phyloP scores from a whole-genome alignment of 768 basidiomycete species.

The Kwoniella mangroviensis region DNA sequence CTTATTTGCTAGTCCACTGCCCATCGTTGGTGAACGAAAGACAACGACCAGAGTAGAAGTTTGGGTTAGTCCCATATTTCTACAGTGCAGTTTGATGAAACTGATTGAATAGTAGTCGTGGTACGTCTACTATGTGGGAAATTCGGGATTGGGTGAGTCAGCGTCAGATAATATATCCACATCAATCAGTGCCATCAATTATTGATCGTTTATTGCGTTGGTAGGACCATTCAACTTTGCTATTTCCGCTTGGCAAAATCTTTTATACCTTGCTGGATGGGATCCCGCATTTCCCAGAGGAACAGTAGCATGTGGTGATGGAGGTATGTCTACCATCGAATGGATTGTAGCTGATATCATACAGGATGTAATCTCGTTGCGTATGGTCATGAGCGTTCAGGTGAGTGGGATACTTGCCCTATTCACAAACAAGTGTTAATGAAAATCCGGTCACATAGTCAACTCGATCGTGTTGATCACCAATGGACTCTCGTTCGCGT shows the following conservation, averaged over 20 bases:
- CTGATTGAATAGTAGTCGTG: constrained; percentile 35
- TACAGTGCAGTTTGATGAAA: neutral
- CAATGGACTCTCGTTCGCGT: constrained; percentile 77
- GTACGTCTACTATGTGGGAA: constrained; percentile 51
- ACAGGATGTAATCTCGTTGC: constrained; percentile 42
- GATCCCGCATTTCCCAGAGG: constrained; percentile 46
- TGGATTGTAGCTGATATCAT: neutral
- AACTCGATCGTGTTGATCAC: constrained; percentile 79
- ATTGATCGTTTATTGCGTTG: neutral
- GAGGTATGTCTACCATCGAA: constrained; percentile 22
- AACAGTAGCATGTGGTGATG: constrained; percentile 43
- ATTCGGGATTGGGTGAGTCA: constrained; percentile 41
- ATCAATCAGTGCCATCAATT: neutral
- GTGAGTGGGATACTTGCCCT: constrained; percentile 25
- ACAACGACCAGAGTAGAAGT: constrained; percentile 48
- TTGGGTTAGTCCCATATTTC: constrained; percentile 39
- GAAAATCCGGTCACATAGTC: constrained; percentile 28
- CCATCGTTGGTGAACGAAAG: constrained; percentile 43
- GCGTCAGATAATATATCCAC: neutral
- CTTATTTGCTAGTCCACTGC: constrained; percentile 45
- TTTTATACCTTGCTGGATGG: constrained; percentile 47
- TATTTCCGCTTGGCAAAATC: constrained; percentile 51
- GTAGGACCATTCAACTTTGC: constrained; percentile 52
- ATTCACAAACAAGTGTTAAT: neutral
- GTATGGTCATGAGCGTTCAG: constrained; percentile 38